Percentiles rank a stretch among this genome's conserved stretches.
Evolutionary conservation across 2,329 filamentous ascomycete genomes (phyloP).

Genomic region (Cucurbitaria berberidis): DNA sequence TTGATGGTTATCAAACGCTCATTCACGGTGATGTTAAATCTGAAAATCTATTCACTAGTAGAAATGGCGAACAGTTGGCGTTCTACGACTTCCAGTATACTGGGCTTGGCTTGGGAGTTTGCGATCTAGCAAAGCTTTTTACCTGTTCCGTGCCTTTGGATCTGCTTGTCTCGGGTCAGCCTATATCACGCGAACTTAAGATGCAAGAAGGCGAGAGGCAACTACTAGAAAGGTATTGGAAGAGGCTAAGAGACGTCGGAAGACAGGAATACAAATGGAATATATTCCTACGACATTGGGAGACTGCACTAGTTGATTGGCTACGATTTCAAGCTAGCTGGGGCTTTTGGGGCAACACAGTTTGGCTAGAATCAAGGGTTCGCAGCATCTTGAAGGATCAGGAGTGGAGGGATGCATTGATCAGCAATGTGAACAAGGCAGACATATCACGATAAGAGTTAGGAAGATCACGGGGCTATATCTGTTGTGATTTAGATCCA

Average conservation of each 20-base stretch:
- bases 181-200: slow-evolving; percentile 48
- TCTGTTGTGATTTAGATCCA: neutral
- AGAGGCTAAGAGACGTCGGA: slow-evolving; percentile 41
- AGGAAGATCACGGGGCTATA: neutral
- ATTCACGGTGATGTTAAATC: slow-evolving; percentile 75
- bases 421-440: slow-evolving; percentile 13
- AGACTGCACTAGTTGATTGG: slow-evolving; percentile 72
- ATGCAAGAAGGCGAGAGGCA: slow-evolving; percentile 60
- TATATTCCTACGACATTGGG: slow-evolving; percentile 66
- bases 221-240: slow-evolving; percentile 61
- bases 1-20: slow-evolving; percentile 57
- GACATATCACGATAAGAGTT: neutral
- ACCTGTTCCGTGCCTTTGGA: slow-evolving; percentile 67
- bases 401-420: slow-evolving; percentile 25
- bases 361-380: slow-evolving; percentile 44
- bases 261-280: slow-evolving; percentile 60
- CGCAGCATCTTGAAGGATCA: slow-evolving; percentile 33
- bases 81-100: slow-evolving; percentile 76
- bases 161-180: slow-evolving; percentile 53
- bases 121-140: slow-evolving; percentile 71
- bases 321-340: slow-evolving; percentile 54
- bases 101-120: slow-evolving; percentile 68
- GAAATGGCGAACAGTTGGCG: slow-evolving; percentile 58
- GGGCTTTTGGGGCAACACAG: slow-evolving; percentile 47
- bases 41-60: slow-evolving; percentile 68